Base-by-base conservation (phyloP, 768 basidiomycete species). In the Amanita subjunquillea region DNA sequence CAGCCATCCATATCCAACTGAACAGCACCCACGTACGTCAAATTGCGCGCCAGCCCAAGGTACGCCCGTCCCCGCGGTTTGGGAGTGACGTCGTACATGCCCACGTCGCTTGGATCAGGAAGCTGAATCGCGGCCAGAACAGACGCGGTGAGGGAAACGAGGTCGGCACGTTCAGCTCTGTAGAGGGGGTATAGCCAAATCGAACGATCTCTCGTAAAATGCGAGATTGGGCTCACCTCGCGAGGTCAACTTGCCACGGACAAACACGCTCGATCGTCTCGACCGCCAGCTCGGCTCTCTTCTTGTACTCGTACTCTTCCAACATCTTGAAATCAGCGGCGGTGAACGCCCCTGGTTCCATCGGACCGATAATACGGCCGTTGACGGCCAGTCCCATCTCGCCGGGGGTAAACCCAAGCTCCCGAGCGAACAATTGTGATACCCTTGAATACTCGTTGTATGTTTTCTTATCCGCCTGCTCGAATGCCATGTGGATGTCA, bases 281-380 rank as follows among this genome's bases (percentile, higher is more conserved):
- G 8, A 85, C 64, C 9, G 94, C 78, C 3, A 89, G 82, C 47
- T 77, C 73, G 1, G 83, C 76, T 42, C 92, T 78, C 60, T 83
- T 84, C 13, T 71, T 70, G 41, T 83, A 65, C 66, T 99, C 96
- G 64, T 85, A 94, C 4, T 69, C 66, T 55, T 83, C 80, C 42
- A 98, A 67, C 1, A 79, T 73, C 43, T 72, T 69, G 61, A 94
- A 85, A 63, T 97, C 95, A n/a, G 75, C 75, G 0, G 78, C 66
- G 6, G 67, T 57, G 62, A 98, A 91, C 13, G 78, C 76, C 3
- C 72, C 75, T 2, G 67, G 58, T 9, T 67, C 65, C 36, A 96
- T 69, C 0, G 91, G 90, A 0, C 90, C 89, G 25, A 97, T 69
- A 48, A 95, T 91, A 30, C 94, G 74, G 23, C 94, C 95, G 58